Evolutionary conservation across 2,329 filamentous ascomycete species (phyloP).

Genomic region (Amauroascus verrucosus): DNA sequence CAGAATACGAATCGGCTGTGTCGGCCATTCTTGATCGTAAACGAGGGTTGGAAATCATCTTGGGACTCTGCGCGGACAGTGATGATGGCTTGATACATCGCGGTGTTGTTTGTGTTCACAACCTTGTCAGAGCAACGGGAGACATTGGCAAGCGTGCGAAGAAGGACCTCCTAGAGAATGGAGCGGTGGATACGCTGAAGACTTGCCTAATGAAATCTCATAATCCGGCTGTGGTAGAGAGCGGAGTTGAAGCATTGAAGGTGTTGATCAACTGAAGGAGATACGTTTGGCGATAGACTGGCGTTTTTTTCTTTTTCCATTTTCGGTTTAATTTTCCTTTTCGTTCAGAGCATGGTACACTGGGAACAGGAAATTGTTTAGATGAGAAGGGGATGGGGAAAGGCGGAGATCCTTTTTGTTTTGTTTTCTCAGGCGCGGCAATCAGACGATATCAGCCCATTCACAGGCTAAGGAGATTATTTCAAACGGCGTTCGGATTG

Average conservation of each 20-base stretch:
- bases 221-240: constrained; percentile 58
- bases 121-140: constrained; percentile 58
- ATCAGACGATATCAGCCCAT: background rate
- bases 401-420: background rate
- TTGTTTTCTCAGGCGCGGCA: constrained; percentile 7
- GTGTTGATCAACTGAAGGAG: constrained; percentile 12
- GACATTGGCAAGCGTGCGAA: constrained; percentile 53
- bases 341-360: background rate
- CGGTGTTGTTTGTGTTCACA: constrained; percentile 64
- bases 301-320: background rate
- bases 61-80: constrained; percentile 66
- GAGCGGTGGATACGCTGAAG: constrained; percentile 59
- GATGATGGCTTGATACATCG: constrained; percentile 48
- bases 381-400: background rate
- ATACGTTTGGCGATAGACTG: background rate
- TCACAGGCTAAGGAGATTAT: too few species aligned
- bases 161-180: constrained; percentile 50
- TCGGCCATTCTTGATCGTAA: constrained; percentile 59
- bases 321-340: background rate
- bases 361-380: background rate
- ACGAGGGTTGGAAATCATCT: constrained; percentile 62
- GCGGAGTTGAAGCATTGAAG: constrained; percentile 64
- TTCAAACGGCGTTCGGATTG: background rate
- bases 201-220: constrained; percentile 58
- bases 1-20: constrained; percentile 65